A percentile compares a stretch with the other conserved stretches of the same genome.
These are phyloP conservation scores for Sicyos edulis DNA, from an alignment of 306 rosid genomes.

Conservation along the genomic window DNA sequence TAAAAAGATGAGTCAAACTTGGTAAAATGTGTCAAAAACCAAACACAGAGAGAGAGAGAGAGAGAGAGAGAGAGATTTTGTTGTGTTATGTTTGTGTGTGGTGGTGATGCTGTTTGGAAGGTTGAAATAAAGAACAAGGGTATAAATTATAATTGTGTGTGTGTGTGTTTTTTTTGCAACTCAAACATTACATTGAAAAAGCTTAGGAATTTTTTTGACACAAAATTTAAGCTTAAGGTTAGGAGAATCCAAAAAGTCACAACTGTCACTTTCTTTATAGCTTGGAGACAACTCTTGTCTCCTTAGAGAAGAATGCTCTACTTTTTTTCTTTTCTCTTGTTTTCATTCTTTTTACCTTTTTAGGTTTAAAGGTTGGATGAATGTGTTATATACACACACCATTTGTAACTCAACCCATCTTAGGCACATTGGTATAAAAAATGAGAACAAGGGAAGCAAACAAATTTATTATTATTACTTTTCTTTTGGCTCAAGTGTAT, in stretches of 20 bases:
- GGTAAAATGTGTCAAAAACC: conserved; percentile 5
- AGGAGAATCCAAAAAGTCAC: conserved; percentile 21
- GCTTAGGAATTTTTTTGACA: no score
- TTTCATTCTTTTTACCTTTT: no score
- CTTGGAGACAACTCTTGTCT: conserved; percentile 28
- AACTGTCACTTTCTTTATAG: conserved; percentile 21
- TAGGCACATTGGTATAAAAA: no score
- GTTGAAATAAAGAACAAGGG: conserved; percentile 29
- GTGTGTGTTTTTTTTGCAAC: conserved; percentile 6
- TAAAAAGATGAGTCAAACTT: conserved; percentile 14
- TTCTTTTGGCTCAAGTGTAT: no score
- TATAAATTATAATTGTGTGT: conserved; percentile 46
- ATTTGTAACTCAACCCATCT: no score
- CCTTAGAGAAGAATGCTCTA: background rate
- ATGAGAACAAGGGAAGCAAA: no score
- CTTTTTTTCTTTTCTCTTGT: background rate
- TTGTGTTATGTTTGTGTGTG: conserved; percentile 28
- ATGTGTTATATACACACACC: no score
- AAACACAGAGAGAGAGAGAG: conserved; percentile 11
- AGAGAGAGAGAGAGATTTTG: conserved; percentile 14
- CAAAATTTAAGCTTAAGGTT: background rate
- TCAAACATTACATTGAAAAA: background rate
- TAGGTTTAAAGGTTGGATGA: background rate
- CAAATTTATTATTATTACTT: no score
- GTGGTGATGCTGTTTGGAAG: conserved; percentile 10